A percentile compares a stretch with the other conserved stretches of the same genome.
Conservation (phyloP, 768 basidiomycete genomes). For the Tulasnella calospora region DNA sequence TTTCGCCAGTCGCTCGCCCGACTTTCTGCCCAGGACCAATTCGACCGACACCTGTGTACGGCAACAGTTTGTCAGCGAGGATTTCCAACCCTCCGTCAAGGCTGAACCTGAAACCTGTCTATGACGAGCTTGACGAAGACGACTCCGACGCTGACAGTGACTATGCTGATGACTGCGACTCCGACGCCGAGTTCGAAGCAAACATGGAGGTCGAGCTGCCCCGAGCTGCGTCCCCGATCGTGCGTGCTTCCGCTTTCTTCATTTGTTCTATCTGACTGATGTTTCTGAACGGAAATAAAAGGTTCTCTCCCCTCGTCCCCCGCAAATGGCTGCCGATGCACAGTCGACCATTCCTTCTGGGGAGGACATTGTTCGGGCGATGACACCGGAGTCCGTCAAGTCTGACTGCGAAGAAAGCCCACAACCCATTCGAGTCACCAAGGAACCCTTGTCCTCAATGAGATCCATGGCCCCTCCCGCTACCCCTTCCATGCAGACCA, state of each 20-base stretch:
- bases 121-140: constrained; percentile 17
- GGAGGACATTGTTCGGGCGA: constrained; percentile 21
- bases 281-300: not conserved
- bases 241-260: not conserved
- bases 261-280: not conserved
- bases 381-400: constrained; percentile 24
- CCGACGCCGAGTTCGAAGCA: constrained; percentile 13
- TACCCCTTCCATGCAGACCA: constrained; percentile 16
- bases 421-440: not conserved
- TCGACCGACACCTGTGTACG: not conserved
- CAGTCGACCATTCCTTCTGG: constrained; percentile 13
- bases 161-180: constrained; percentile 2
- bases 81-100: constrained; percentile 14
- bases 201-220: constrained; percentile 22
- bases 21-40: not conserved
- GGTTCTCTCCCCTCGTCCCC: constrained; percentile 5
- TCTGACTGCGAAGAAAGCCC: constrained; percentile 21
- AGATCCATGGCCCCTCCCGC: constrained; percentile 2
- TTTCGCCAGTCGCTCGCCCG: not conserved
- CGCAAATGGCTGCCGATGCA: not conserved
- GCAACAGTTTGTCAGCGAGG: not conserved
- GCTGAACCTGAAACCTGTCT: not conserved
- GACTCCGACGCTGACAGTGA: constrained; percentile 24
- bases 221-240: constrained; percentile 5
- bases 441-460: not conserved